Evolutionary conservation across 768 basidiomycete species (phyloP).

Genomic region (Calocybe cyanea): DNA sequence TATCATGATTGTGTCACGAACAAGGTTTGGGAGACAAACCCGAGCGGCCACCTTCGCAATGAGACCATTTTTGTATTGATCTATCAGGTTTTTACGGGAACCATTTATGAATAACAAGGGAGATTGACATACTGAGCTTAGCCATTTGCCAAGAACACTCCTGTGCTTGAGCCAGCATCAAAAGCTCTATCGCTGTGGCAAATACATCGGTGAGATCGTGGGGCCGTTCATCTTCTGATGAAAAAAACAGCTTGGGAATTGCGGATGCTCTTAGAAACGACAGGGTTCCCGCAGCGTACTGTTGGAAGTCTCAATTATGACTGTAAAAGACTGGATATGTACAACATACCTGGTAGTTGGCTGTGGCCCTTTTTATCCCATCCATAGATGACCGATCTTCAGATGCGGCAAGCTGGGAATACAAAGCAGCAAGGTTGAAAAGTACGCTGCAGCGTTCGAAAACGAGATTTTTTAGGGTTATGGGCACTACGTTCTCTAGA

Average conservation of each 20-base stretch:
- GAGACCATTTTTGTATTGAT: conserved; percentile 74
- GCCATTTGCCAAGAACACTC: conserved; percentile 97
- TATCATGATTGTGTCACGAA: neutral
- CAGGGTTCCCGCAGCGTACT: conserved; percentile 74
- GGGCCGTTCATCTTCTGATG: conserved; percentile 53
- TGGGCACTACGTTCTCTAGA: conserved; percentile 47
- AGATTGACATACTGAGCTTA: conserved; percentile 58
- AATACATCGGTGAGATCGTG: conserved; percentile 65
- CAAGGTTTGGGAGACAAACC: conserved; percentile 29
- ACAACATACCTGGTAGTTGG: conserved; percentile 59
- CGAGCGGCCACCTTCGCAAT: conserved; percentile 81
- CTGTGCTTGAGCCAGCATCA: conserved; percentile 93
- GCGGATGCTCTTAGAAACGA: conserved; percentile 53
- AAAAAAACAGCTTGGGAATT: conserved; percentile 46
- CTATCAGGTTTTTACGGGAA: conserved; percentile 24
- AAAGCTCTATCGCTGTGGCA: conserved; percentile 58
- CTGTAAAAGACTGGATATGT: neutral
- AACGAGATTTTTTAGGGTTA: conserved; percentile 67
- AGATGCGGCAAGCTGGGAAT: conserved; percentile 69
- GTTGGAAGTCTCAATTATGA: neutral
- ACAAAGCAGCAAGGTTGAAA: conserved; percentile 86
- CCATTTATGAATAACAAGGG: conserved; percentile 1
- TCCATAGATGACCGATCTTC: conserved; percentile 70
- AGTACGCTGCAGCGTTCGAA: conserved; percentile 79
- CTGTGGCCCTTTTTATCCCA: conserved; percentile 80